Evolutionary conservation across 345 rosid species (phyloP).

Genomic region (Zanthoxylum bungeanum): DNA sequence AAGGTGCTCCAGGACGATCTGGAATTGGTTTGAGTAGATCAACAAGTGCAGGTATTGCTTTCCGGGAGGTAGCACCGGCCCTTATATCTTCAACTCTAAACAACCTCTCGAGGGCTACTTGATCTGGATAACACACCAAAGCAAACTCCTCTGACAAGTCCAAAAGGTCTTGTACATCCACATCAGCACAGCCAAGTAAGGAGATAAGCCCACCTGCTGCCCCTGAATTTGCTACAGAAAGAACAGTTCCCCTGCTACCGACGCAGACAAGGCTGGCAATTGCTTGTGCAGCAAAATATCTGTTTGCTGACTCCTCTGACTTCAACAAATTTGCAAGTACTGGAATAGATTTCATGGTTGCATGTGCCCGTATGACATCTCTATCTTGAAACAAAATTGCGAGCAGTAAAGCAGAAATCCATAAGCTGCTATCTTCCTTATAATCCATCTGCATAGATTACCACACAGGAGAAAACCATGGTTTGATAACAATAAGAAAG

Average conservation of each 20-base stretch:
- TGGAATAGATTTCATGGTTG: conserved; percentile 89
- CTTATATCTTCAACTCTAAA: conserved; percentile 99
- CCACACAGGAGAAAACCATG: conserved; percentile 20
- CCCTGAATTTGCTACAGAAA: conserved; percentile 97
- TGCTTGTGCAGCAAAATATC: conserved; percentile 98
- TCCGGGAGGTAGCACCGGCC: conserved; percentile 95
- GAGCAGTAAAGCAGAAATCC: conserved; percentile 93
- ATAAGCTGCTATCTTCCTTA: conserved; percentile 79
- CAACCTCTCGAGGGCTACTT: conserved; percentile 96
- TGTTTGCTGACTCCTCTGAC: conserved; percentile 84
- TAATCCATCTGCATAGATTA: conserved; percentile 66
- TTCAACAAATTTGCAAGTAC: conserved; percentile 83
- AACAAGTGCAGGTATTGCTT: conserved; percentile 94
- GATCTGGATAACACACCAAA: conserved; percentile 86
- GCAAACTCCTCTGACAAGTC: conserved; percentile 79
- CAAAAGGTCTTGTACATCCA: conserved; percentile 79
- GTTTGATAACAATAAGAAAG: conserved; percentile 15
- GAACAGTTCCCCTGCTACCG: conserved; percentile 96
- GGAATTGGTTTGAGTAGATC: conserved; percentile 99
- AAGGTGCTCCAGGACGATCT: conserved; percentile 98
- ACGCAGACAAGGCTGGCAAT: conserved; percentile 89
- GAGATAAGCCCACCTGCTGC: conserved; percentile 93
- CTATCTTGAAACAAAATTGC: conserved; percentile 95
- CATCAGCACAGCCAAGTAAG: conserved; percentile 95
- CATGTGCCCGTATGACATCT: conserved; percentile 86